These are phyloP conservation scores for Lachancea nothofagi DNA, from an alignment of 805 yeast species.

Conservation along the genomic window DNA sequence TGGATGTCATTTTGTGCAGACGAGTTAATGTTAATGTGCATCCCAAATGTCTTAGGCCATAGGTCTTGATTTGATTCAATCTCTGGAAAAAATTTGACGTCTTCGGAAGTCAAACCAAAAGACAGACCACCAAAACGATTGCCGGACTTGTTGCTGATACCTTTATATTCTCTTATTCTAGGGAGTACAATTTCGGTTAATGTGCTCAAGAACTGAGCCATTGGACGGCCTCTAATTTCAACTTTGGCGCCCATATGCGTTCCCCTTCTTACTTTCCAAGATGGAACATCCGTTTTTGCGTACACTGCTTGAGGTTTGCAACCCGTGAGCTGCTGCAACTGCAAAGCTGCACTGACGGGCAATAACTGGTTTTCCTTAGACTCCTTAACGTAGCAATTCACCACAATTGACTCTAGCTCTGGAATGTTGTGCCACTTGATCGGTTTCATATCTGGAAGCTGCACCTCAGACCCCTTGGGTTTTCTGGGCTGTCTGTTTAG, in stretches of 20 bases:
- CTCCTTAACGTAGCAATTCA: conserved; percentile 72
- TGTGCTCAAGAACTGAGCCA: conserved; percentile 80
- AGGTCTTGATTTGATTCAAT: conserved; percentile 83
- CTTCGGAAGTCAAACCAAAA: conserved; percentile 74
- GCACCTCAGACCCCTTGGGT: conserved; percentile 70
- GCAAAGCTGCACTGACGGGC: conserved; percentile 70
- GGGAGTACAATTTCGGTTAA: conserved; percentile 91
- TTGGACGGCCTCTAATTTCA: conserved; percentile 68
- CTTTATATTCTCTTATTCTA: conserved; percentile 79
- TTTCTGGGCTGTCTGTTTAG: conserved; percentile 71
- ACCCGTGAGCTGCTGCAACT: conserved; percentile 92
- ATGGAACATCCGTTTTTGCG: conserved; percentile 73
- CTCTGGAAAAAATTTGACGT: conserved; percentile 84
- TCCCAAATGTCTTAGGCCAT: conserved; percentile 82
- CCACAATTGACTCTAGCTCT: conserved; percentile 53
- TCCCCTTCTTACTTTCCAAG: conserved; percentile 84
- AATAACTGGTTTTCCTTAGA: conserved; percentile 66
- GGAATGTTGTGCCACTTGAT: conserved; percentile 71
- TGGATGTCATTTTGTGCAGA: conserved; percentile 85
- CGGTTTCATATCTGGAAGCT: conserved; percentile 68
- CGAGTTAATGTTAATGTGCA: conserved; percentile 80
- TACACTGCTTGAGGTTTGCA: conserved; percentile 67
- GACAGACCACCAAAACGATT: conserved; percentile 82
- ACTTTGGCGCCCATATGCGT: conserved; percentile 88
- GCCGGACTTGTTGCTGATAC: conserved; percentile 71